Evolutionary conservation across 306 rosid species (phyloP).

Genomic region (Cyclanthera cordifolia): DNA sequence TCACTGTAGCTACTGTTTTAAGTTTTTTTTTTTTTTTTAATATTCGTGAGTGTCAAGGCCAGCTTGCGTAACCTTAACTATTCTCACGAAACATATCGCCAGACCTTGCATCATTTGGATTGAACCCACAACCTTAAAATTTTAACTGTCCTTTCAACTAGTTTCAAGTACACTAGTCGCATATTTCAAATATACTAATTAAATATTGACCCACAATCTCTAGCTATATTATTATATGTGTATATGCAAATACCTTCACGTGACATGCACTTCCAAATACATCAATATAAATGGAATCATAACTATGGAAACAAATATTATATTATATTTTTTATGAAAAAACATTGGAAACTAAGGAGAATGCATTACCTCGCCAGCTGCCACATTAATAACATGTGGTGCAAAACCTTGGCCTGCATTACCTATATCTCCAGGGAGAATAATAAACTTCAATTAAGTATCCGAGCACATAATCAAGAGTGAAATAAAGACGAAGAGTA

Average conservation of each 20-base stretch:
- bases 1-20: not conserved
- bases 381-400: slow-evolving; percentile 59
- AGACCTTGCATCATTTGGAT: no score
- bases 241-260: not conserved
- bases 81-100: no score
- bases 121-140: no score
- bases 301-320: slow-evolving; percentile 9
- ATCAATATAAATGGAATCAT: slow-evolving; percentile 6
- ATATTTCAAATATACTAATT: not conserved
- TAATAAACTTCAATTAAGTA: slow-evolving; percentile 15
- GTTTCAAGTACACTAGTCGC: no score
- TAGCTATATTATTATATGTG: not conserved
- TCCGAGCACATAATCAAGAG: not conserved
- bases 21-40: no score
- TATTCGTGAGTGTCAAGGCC: no score
- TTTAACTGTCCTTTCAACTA: no score
- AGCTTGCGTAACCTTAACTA: no score
- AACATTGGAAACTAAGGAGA: slow-evolving; percentile 11
- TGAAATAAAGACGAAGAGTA: not conserved
- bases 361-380: slow-evolving; percentile 77
- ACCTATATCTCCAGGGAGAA: slow-evolving; percentile 45
- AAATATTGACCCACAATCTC: not conserved
- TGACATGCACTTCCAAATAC: slow-evolving; percentile 2
- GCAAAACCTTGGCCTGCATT: slow-evolving; percentile 77
- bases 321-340: no score